phyloP scores from a whole-genome alignment of 2,329 filamentous ascomycete species.

The Pseudodiploospora longispora region DNA sequence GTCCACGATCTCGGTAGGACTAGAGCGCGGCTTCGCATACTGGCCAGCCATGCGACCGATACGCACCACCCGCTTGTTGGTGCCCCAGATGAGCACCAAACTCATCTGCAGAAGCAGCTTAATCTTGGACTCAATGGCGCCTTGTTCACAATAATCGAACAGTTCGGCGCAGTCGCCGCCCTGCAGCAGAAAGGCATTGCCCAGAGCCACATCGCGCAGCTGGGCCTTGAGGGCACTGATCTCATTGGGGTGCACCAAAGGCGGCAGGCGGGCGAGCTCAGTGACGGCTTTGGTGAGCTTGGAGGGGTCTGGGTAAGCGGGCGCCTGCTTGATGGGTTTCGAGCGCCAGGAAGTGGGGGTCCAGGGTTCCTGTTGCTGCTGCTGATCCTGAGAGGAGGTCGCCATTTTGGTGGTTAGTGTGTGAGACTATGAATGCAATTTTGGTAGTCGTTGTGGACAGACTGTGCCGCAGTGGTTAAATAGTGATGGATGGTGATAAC shows the following conservation, averaged over 20 bases:
- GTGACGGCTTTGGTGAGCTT: slow-evolving; percentile 51
- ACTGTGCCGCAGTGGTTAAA: not conserved
- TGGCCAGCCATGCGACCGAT: slow-evolving; percentile 96
- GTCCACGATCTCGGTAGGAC: slow-evolving; percentile 72
- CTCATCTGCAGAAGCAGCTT: slow-evolving; percentile 97
- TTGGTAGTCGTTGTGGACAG: not conserved
- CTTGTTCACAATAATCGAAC: slow-evolving; percentile 90
- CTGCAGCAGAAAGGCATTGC: slow-evolving; percentile 89
- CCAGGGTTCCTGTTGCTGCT: slow-evolving; percentile 32
- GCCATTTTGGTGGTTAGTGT: not conserved
- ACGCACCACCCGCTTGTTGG: slow-evolving; percentile 72
- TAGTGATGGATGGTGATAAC: not conserved
- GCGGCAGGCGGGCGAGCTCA: slow-evolving; percentile 63
- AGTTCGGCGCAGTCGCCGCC: slow-evolving; percentile 96
- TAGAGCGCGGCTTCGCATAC: slow-evolving; percentile 92
- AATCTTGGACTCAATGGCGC: slow-evolving; percentile 89
- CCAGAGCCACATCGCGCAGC: slow-evolving; percentile 77
- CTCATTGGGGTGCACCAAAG: slow-evolving; percentile 71
- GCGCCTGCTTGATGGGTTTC: slow-evolving; percentile 72
- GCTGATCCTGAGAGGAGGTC: slow-evolving; percentile 5
- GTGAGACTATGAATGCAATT: not conserved
- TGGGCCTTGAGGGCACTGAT: slow-evolving; percentile 72
- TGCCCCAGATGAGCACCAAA: slow-evolving; percentile 86
- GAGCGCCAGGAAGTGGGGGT: slow-evolving; percentile 62
- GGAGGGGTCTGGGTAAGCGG: slow-evolving; percentile 56